Evolutionary conservation across 2,329 filamentous ascomycete species (phyloP).

Genomic region (Penicillium glabrum): DNA sequence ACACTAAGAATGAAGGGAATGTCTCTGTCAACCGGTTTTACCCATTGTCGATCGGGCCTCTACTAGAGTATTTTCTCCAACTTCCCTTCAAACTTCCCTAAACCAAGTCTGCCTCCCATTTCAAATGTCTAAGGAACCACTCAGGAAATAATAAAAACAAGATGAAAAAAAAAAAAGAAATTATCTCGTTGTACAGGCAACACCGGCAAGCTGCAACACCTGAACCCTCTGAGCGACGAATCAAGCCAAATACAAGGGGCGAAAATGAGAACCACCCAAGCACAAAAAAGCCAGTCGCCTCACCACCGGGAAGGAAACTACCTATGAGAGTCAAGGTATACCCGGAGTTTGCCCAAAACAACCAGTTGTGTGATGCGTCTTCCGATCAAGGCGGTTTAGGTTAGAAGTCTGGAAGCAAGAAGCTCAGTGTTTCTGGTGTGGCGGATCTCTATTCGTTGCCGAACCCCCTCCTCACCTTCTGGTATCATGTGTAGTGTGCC

Average conservation of each 20-base stretch:
- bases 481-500: not conserved
- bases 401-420: not conserved
- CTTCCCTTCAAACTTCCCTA: not conserved
- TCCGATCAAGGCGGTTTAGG: not conserved
- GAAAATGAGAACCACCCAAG: not conserved
- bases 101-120: not conserved
- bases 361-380: not conserved
- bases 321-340: not conserved
- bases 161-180: not conserved
- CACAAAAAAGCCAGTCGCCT: not conserved
- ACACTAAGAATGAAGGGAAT: constrained; percentile 8
- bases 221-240: not conserved
- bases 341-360: not conserved
- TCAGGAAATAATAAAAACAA: not conserved
- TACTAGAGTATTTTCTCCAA: not conserved
- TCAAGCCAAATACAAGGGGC: not conserved
- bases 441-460: constrained; percentile 16
- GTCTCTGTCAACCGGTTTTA: constrained; percentile 1
- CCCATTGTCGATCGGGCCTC: not conserved
- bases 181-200: not conserved
- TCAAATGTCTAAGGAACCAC: not conserved
- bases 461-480: not conserved
- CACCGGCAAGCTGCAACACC: not conserved
- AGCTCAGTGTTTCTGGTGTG: constrained; percentile 9
- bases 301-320: not conserved